These are phyloP conservation scores for Podaxis sp. DNA, from an alignment of 768 basidiomycete genomes.

Conservation along the genomic window DNA sequence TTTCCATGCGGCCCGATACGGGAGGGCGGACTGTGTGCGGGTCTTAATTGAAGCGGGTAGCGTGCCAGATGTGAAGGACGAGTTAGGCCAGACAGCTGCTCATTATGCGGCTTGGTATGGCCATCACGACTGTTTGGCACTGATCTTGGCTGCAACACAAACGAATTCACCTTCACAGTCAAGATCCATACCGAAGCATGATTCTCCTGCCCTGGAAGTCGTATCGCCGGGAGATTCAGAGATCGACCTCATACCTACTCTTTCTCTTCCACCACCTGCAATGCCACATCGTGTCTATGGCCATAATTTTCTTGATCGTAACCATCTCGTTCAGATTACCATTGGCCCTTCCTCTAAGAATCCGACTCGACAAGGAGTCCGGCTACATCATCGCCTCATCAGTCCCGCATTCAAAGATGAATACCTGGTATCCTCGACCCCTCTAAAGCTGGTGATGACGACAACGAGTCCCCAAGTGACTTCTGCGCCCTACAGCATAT, in stretches of 20 bases:
- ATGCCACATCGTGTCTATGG: constrained; percentile 98
- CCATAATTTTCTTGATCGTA: constrained; percentile 89
- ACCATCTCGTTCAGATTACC: constrained; percentile 79
- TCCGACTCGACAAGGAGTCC: constrained; percentile 43
- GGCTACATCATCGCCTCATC: constrained; percentile 70
- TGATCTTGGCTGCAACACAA: constrained; percentile 47
- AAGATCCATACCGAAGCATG: constrained; percentile 19
- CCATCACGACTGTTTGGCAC: constrained; percentile 61
- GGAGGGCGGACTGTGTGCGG: constrained; percentile 66
- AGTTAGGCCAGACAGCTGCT: constrained; percentile 77
- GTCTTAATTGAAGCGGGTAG: constrained; percentile 80
- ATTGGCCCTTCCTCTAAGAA: constrained; percentile 62
- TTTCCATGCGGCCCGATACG: constrained; percentile 90
- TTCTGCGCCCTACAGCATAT: constrained; percentile 86
- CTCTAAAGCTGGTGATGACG: constrained; percentile 94
- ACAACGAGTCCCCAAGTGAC: constrained; percentile 70
- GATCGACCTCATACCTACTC: constrained; percentile 86
- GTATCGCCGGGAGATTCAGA: constrained; percentile 52
- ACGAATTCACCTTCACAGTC: constrained; percentile 23
- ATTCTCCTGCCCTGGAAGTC: constrained; percentile 36
- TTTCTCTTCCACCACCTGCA: constrained; percentile 96
- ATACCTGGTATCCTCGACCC: constrained; percentile 67
- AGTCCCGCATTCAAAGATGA: constrained; percentile 65
- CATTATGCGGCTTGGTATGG: constrained; percentile 99
- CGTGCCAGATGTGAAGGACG: constrained; percentile 74